Base-by-base conservation (phyloP, 148 eudicot genomes). In the Simmondsia chinensis region DNA sequence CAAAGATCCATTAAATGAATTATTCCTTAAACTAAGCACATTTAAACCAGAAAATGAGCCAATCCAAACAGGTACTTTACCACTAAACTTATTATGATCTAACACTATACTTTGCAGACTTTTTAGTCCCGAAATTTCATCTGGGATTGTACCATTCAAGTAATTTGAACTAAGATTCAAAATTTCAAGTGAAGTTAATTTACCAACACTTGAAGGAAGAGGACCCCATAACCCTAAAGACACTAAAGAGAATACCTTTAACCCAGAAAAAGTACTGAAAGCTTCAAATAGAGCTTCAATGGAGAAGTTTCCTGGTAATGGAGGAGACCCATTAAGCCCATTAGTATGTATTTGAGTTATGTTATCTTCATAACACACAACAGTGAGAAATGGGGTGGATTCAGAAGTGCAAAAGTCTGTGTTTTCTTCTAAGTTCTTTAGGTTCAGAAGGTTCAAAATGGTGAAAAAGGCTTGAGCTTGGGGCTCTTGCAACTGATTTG, bases 231-330 rank as follows among this genome's bases (percentile, higher is more conserved):
- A 36, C 14, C 89, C 83, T 43, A 83, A 40, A 22, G 80, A 74
- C 33, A 72, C 80, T 51, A 87, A 57, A 48, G 88, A 74, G 1
- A 87, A 53, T 18, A 87, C 89, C 51, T 70, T 87, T 33, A 87
- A 48, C 46, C 41, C 72, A 17, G 84, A 80, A 2, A 87, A 60
- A 21, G 37, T 53, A 21, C 79, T 43, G 32, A 80, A 54, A 46
- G 63, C 72, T 32, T 60, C 43, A 56, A 82, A 82, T 17, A 86
- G 40, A 25, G 59, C 46, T 10, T 41, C 66, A 49, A 70, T 54
- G 33, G 87, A 73, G 52, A 75, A 66, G 53, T 58, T 45, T 16
- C 55, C 63, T 39, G 75, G 42, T 36, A 73, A 20, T 17, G 73
- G 64, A 40, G 64, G 60, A 49, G 47, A 34, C 52, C 60, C 61